These are phyloP conservation scores for Xerocomellus amylosporus DNA, from an alignment of 768 basidiomycete species.

Conservation along the genomic window DNA sequence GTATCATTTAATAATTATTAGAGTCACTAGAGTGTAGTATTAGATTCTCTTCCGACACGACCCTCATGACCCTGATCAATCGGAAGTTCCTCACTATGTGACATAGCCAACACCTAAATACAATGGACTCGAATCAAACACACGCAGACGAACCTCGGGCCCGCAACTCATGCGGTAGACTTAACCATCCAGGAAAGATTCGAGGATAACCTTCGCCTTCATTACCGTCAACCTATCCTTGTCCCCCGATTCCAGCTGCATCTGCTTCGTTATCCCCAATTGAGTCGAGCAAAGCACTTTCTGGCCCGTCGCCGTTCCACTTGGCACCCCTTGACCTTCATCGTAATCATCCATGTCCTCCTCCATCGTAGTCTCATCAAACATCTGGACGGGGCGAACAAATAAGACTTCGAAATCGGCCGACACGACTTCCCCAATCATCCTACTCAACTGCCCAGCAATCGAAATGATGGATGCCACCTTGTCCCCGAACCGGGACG, in stretches of 20 bases:
- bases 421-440: conserved; percentile 4
- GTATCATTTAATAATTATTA: no score
- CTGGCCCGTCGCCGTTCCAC: background rate
- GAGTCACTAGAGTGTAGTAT: no score
- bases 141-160: background rate
- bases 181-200: conserved; percentile 6
- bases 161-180: background rate
- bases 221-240: background rate
- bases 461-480: conserved; percentile 3
- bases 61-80: no score
- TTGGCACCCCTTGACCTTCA: no score
- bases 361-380: conserved; percentile 14
- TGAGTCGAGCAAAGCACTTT: conserved; percentile 15
- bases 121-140: background rate
- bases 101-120: no score
- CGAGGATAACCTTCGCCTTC: conserved; percentile 13
- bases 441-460: conserved; percentile 3
- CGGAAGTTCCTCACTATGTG: no score
- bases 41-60: no score
- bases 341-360: background rate
- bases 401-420: conserved; percentile 7
- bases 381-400: background rate
- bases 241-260: background rate
- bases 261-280: conserved; percentile 12
- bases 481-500: conserved; percentile 1